phyloP scores from a whole-genome alignment of 257 asterid genomes.

The Solanum commersonii region DNA sequence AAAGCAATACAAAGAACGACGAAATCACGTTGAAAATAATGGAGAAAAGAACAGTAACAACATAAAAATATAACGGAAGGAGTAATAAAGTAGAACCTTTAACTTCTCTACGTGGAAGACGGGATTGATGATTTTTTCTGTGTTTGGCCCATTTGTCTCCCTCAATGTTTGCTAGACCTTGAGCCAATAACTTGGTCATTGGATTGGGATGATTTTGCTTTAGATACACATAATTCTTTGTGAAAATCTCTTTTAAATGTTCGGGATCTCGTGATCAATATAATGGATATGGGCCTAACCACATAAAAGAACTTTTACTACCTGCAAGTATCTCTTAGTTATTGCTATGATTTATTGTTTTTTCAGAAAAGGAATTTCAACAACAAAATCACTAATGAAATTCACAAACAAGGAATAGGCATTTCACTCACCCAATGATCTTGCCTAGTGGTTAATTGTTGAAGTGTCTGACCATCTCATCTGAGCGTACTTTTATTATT shows the following conservation, averaged over 20 bases:
- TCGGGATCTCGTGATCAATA: slow-evolving; percentile 32
- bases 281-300: slow-evolving; percentile 52
- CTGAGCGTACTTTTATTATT: too few relatives aligned
- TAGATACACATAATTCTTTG: slow-evolving; percentile 13
- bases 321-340: slow-evolving; percentile 19
- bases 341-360: background rate
- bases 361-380: background rate
- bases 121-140: slow-evolving; percentile 26
- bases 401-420: background rate
- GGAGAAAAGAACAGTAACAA: background rate
- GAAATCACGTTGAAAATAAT: too few relatives aligned
- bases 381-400: background rate
- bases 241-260: slow-evolving; percentile 34
- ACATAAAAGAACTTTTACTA: slow-evolving; percentile 16
- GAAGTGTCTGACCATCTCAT: too few relatives aligned
- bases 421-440: background rate
- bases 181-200: slow-evolving; percentile 12
- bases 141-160: slow-evolving; percentile 52
- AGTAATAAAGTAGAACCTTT: background rate
- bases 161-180: slow-evolving; percentile 25
- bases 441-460: too few relatives aligned
- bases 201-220: slow-evolving; percentile 30
- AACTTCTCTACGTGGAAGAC: background rate
- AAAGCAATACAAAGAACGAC: background rate
- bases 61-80: background rate